These are phyloP conservation scores for Xerocomus potaroensis DNA, from an alignment of 768 basidiomycete genomes.

Conservation along the genomic window DNA sequence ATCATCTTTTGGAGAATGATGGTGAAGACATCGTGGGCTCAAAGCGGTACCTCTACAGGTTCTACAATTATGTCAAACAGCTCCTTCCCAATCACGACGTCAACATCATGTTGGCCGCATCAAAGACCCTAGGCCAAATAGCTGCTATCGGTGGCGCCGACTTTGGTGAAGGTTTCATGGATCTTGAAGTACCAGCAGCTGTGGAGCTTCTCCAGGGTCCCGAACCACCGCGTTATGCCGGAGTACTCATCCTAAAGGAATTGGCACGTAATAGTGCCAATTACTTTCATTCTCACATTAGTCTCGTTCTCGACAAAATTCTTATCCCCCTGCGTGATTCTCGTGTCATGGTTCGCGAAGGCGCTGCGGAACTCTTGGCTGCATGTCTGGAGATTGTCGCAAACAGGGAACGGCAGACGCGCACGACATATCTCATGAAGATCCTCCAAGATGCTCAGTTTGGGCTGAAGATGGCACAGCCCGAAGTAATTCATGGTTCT, in stretches of 20 bases:
- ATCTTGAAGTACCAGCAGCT: slow-evolving; percentile 81
- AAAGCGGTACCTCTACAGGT: slow-evolving; percentile 74
- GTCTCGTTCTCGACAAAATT: slow-evolving; percentile 87
- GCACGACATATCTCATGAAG: slow-evolving; percentile 64
- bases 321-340: slow-evolving; percentile 86
- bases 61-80: slow-evolving; percentile 91
- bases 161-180: slow-evolving; percentile 87
- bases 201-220: slow-evolving; percentile 72
- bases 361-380: slow-evolving; percentile 89
- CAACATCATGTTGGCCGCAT: slow-evolving; percentile 90
- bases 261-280: slow-evolving; percentile 84
- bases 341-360: slow-evolving; percentile 86
- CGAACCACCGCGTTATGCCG: slow-evolving; percentile 87
- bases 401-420: slow-evolving; percentile 62
- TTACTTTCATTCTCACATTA: slow-evolving; percentile 86
- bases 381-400: slow-evolving; percentile 88
- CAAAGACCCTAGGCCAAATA: slow-evolving; percentile 88
- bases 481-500: slow-evolving; percentile 91
- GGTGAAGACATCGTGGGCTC: slow-evolving; percentile 80
- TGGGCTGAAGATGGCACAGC: slow-evolving; percentile 72
- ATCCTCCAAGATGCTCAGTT: slow-evolving; percentile 87
- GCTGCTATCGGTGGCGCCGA: slow-evolving; percentile 77
- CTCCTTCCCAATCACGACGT: slow-evolving; percentile 89
- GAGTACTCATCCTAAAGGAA: slow-evolving; percentile 91
- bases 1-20: slow-evolving; percentile 72